Percentiles rank a stretch among this genome's conserved stretches.
Conservation (phyloP, 2,329 filamentous ascomycete species). For the Hymenoscyphus fraxineus region DNA sequence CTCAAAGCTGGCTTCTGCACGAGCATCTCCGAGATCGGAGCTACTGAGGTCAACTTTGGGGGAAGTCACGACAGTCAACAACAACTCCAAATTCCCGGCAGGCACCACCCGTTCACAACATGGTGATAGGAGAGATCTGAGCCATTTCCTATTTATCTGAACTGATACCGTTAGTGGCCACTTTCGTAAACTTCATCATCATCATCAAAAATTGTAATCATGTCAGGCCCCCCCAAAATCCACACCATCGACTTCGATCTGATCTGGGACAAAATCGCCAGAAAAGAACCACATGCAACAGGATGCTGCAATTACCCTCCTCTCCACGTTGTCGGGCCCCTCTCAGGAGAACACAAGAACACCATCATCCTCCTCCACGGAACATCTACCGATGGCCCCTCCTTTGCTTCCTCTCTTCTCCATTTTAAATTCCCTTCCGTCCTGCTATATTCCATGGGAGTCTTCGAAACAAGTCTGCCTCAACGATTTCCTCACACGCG, state of each 20-base stretch:
- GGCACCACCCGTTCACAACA: not conserved
- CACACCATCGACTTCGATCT: not conserved
- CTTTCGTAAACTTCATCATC: not conserved
- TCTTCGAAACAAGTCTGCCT: conserved; percentile 29
- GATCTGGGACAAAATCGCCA: not conserved
- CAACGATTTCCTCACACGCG: conserved; percentile 15
- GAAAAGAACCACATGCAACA: not conserved
- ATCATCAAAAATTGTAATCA: not conserved
- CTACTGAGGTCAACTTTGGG: not conserved
- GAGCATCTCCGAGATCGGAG: not conserved
- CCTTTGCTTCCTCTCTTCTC: conserved; percentile 37
- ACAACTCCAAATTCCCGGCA: not conserved
- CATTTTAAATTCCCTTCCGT: conserved; percentile 16
- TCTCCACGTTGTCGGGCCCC: conserved; percentile 23
- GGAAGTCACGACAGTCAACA: not conserved
- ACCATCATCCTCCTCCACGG: conserved; percentile 42
- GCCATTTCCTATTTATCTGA: not conserved
- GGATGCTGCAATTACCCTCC: not conserved
- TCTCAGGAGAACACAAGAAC: conserved; percentile 27
- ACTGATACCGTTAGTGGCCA: not conserved
- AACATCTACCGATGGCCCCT: conserved; percentile 36
- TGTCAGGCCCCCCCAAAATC: not conserved
- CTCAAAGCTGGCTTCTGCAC: not conserved
- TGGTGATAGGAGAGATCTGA: not conserved
- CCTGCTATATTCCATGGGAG: conserved; percentile 25